A percentile compares a stretch with the other conserved stretches of the same genome.
phyloP scores from a whole-genome alignment of 2,329 filamentous ascomycete genomes.

The Xylaria sp. region DNA sequence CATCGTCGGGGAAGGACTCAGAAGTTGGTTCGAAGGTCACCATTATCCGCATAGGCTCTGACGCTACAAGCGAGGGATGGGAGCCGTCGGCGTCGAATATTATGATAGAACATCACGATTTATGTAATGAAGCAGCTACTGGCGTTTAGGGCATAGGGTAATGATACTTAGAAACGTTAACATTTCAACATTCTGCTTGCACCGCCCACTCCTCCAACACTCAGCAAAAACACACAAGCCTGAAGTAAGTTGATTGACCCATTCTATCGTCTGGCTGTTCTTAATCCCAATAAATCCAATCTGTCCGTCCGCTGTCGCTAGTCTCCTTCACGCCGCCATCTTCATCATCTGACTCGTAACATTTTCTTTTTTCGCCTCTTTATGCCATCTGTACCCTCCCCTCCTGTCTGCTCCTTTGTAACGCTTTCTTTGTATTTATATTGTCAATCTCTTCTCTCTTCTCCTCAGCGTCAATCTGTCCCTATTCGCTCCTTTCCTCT shows the following conservation, averaged over 20 bases:
- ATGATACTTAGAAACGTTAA: constrained; percentile 23
- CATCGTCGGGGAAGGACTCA: constrained; percentile 5
- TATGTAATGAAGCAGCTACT: constrained; percentile 32
- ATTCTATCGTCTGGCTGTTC: background rate
- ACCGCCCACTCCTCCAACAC: background rate
- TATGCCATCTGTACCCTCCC: too few species aligned
- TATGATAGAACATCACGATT: constrained; percentile 37
- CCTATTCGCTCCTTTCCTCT: background rate
- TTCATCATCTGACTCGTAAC: constrained; percentile 6
- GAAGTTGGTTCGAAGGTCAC: constrained; percentile 27
- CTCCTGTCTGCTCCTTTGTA: too few species aligned
- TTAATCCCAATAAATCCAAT: background rate
- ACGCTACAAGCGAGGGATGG: constrained; percentile 31
- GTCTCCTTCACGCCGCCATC: background rate
- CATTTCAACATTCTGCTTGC: background rate
- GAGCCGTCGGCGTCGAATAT: constrained; percentile 28
- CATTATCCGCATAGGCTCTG: constrained; percentile 35
- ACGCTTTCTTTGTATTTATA: too few species aligned
- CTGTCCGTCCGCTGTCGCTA: background rate
- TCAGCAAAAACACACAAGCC: background rate
- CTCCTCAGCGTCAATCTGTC: background rate
- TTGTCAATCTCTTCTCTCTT: background rate
- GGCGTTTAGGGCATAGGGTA: constrained; percentile 25
- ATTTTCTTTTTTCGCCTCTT: constrained; percentile 12
- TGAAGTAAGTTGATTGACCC: background rate